Percentiles rank a stretch among this genome's conserved stretches.
Conservation (phyloP, 2,329 filamentous ascomycete species). For the Xenosphaeropsis pyriputrescens region DNA sequence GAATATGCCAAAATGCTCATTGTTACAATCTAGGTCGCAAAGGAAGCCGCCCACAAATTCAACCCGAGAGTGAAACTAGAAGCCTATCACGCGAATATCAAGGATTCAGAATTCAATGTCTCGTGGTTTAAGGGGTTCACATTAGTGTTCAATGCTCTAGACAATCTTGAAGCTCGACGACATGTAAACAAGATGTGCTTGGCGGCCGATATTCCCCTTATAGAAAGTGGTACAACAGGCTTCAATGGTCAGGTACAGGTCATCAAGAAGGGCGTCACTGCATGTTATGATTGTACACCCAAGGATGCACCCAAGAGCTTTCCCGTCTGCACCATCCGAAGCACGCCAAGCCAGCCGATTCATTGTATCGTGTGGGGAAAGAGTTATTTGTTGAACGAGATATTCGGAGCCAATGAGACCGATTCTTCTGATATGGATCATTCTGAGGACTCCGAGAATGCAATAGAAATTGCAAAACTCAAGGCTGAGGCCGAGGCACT, state of each 20-base stretch:
- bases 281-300: conserved; percentile 88
- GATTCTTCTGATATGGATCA: conserved; percentile 67
- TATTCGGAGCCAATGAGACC: conserved; percentile 86
- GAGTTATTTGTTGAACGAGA: conserved; percentile 87
- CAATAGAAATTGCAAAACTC: conserved; percentile 76
- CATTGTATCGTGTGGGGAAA: conserved; percentile 99
- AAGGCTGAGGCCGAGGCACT: conserved; percentile 72
- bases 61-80: conserved; percentile 78
- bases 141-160: conserved; percentile 90
- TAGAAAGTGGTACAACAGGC: conserved; percentile 94
- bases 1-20: conserved; percentile 3
- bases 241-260: conserved; percentile 97
- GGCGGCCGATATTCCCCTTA: conserved; percentile 74
- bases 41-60: conserved; percentile 80
- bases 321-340: conserved; percentile 93
- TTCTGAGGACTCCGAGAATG: conserved; percentile 67
- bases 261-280: conserved; percentile 81
- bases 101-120: conserved; percentile 72
- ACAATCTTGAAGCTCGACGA: conserved; percentile 84
- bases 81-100: conserved; percentile 90
- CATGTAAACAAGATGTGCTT: conserved; percentile 98
- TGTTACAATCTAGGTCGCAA: conserved; percentile 52
- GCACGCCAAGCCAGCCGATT: conserved; percentile 89
- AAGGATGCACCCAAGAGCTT: conserved; percentile 89
- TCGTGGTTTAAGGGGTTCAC: conserved; percentile 76